Evolutionary conservation across 2,329 filamentous ascomycete genomes (phyloP).

Genomic region (Ophiosphaerella narmari): DNA sequence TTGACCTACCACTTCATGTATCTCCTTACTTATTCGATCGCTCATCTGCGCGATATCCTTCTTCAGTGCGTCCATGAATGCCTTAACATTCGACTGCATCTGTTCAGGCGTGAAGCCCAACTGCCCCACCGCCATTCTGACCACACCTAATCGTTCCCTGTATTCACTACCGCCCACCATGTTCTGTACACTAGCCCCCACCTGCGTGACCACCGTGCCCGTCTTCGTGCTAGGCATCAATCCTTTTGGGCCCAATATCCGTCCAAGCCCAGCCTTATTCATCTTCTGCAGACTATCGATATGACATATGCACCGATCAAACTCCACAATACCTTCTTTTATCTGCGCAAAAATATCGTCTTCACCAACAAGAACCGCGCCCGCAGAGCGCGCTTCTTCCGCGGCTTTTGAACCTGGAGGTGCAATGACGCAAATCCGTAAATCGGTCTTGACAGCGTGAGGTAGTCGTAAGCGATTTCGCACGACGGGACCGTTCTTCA

Average conservation of each 20-base stretch:
- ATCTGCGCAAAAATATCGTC: slow-evolving; percentile 83
- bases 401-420: slow-evolving; percentile 78
- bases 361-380: slow-evolving; percentile 83
- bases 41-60: slow-evolving; percentile 71
- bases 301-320: slow-evolving; percentile 89
- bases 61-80: slow-evolving; percentile 76
- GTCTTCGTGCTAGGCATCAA: slow-evolving; percentile 90
- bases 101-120: slow-evolving; percentile 86
- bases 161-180: slow-evolving; percentile 86
- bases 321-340: slow-evolving; percentile 75
- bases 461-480: slow-evolving; percentile 88
- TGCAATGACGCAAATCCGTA: slow-evolving; percentile 88
- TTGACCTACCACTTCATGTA: slow-evolving; percentile 68
- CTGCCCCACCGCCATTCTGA: slow-evolving; percentile 90
- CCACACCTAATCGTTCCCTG: slow-evolving; percentile 80
- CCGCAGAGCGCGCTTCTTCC: slow-evolving; percentile 73
- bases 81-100: slow-evolving; percentile 81
- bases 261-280: slow-evolving; percentile 78
- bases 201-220: slow-evolving; percentile 84
- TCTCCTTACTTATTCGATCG: slow-evolving; percentile 69
- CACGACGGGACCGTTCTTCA: slow-evolving; percentile 83
- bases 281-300: slow-evolving; percentile 75
- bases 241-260: slow-evolving; percentile 83
- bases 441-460: slow-evolving; percentile 85
- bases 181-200: slow-evolving; percentile 74